Base-by-base conservation (phyloP, 75 land plant genomes). In the Picea glauca region DNA sequence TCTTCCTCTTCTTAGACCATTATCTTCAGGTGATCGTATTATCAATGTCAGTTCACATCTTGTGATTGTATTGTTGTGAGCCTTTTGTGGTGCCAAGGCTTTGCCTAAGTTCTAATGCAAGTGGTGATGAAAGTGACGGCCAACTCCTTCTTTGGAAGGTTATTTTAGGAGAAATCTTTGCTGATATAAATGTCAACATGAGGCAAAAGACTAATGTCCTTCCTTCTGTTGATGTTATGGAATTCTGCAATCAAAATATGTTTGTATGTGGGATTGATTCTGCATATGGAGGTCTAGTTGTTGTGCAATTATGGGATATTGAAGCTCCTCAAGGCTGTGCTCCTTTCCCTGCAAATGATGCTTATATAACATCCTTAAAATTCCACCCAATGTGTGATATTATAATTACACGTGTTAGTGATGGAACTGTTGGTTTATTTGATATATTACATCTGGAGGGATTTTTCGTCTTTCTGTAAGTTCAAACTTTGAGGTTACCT, bases 271-370 rank as follows among this genome's bases (percentile, higher is more conserved):
- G 26, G 26, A 26, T 74, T 84, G 86, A 84, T 60, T 84, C 83
- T 30, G 63, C 86, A 40, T 62, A 66, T 78, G 86, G 86, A 32
- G 82, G 83, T 58, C 86, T 86, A 40, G 86, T 83, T 26, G 61
- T 86, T 54, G 88, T 86, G 57, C 88, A 86, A 76, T 76, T 84
- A 62, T 86, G 88, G 88, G 88, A 86, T 74, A 74, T 86, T 58
- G 87, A 86, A 64, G 79, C 88, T 46, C 66, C 74, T 60, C 50
- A 57, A 50, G 76, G 76, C n/a, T 60, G 81, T 77, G 63, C 78
- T n/a, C 65, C 86, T 17, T 84, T 84, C 61, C 88, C 86, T 58
- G 88, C 88, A 58, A 78, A 84, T 75, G 83, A 86, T 46, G 66
- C 87, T 43, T 87, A 84, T 62, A 87, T 87, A 57, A 87, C 88